Percentiles rank a stretch among this genome's conserved stretches.
These are phyloP conservation scores for Artemisia argyi DNA, from an alignment of 129 eudicot genomes.

Conservation along the genomic window DNA sequence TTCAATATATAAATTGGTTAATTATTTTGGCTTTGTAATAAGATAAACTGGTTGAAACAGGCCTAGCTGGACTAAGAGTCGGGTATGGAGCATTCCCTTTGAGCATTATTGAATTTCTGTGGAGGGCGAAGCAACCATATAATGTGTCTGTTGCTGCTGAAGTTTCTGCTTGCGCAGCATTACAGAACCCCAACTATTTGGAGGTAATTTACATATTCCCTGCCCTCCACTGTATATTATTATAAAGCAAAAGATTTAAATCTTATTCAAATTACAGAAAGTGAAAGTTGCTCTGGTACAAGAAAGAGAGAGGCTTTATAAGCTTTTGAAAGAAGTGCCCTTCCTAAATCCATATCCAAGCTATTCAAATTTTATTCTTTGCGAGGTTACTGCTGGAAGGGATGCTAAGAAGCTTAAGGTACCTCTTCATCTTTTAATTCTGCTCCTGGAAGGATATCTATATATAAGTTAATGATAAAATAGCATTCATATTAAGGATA, in stretches of 20 bases:
- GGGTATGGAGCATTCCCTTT: constrained; percentile 98
- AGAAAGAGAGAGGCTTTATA: constrained; percentile 86
- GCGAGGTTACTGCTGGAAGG: constrained; percentile 81
- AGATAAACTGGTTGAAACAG: constrained; percentile 39
- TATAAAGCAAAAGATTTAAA: background rate
- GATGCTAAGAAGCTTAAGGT: constrained; percentile 99
- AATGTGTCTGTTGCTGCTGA: constrained; percentile 99
- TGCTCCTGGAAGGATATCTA: background rate
- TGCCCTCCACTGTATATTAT: background rate
- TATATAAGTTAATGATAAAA: too few species aligned
- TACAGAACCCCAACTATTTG: constrained; percentile 76
- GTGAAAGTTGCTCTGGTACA: constrained; percentile 86
- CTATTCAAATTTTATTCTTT: constrained; percentile 93
- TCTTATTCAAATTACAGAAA: constrained; percentile 42
- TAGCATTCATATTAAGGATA: too few species aligned
- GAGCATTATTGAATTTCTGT: constrained; percentile 80
- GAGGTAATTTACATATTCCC: constrained; percentile 48
- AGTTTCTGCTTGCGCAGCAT: constrained; percentile 96
- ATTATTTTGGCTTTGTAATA: background rate
- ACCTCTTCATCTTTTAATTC: background rate
- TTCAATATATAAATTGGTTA: too few species aligned
- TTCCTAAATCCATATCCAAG: constrained; percentile 95
- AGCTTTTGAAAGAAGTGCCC: constrained; percentile 78
- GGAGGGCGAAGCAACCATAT: constrained; percentile 99
- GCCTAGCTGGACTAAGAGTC: constrained; percentile 92